phyloP scores from a whole-genome alignment of 129 eudicot species.

The Helianthus tuberosus region DNA sequence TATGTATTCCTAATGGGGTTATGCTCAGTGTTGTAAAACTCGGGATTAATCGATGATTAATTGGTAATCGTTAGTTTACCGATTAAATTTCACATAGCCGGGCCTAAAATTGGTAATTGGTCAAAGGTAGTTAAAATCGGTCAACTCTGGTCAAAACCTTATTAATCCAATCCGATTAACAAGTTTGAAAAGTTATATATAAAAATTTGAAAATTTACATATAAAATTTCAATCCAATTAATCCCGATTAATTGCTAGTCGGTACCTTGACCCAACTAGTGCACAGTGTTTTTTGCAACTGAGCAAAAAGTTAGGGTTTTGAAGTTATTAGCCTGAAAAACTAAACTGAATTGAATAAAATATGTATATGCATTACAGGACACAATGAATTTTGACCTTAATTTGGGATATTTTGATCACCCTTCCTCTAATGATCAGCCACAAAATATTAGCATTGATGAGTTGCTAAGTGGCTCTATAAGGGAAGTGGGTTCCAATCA shows the following conservation, averaged over 20 bases:
- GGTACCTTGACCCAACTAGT: too few species aligned
- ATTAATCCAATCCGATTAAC: too few species aligned
- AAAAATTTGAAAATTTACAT: too few species aligned
- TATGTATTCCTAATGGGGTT: background rate
- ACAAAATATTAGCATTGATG: constrained; percentile 52
- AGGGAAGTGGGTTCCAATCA: constrained; percentile 53
- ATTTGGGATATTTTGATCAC: constrained; percentile 63
- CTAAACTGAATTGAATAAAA: constrained; percentile 15
- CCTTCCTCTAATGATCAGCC: constrained; percentile 41
- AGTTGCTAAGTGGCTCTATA: constrained; percentile 50
- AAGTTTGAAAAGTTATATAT: too few species aligned
- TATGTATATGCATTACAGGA: constrained; percentile 29
- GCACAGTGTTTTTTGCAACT: background rate
- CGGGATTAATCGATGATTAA: too few species aligned
- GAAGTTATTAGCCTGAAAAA: constrained; percentile 17
- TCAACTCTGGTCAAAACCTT: too few species aligned
- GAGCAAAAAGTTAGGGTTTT: constrained; percentile 27
- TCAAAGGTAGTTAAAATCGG: too few species aligned
- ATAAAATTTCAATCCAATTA: too few species aligned
- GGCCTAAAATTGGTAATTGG: too few species aligned
- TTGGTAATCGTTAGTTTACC: too few species aligned
- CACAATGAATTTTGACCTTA: constrained; percentile 80
- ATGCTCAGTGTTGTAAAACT: background rate
- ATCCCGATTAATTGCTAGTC: too few species aligned
- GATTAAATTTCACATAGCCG: too few species aligned